phyloP scores from a whole-genome alignment of 768 basidiomycete species.

The Mycena amicta region DNA sequence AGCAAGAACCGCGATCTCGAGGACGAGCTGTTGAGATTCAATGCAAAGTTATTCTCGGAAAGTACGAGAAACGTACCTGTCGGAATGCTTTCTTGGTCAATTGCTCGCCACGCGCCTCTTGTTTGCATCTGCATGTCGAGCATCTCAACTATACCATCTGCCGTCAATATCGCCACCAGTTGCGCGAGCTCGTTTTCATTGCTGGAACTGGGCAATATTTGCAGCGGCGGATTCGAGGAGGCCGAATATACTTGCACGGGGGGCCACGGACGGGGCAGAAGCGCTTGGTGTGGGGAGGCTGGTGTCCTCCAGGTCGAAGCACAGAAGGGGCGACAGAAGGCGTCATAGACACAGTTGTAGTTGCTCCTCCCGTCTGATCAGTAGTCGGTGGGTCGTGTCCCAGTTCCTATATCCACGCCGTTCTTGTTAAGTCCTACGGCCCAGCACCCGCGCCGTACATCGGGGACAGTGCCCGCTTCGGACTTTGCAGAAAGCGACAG shows the following conservation, averaged over 20 bases:
- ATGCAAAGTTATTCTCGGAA: not conserved
- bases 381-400: too few species aligned
- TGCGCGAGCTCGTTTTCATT: slow-evolving; percentile 52
- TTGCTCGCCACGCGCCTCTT: slow-evolving; percentile 58
- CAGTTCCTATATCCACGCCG: too few species aligned
- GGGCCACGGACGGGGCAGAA: slow-evolving; percentile 41
- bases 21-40: slow-evolving; percentile 47
- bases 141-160: slow-evolving; percentile 54
- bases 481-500: too few species aligned
- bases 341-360: too few species aligned
- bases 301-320: too few species aligned
- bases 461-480: too few species aligned
- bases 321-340: too few species aligned
- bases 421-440: too few species aligned
- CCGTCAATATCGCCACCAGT: slow-evolving; percentile 58
- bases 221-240: slow-evolving; percentile 47
- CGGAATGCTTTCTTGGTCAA: slow-evolving; percentile 51
- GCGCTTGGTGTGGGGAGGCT: too few species aligned
- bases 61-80: slow-evolving; percentile 49
- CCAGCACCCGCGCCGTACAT: too few species aligned
- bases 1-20: too few species aligned
- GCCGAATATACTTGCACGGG: slow-evolving; percentile 49
- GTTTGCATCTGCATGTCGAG: slow-evolving; percentile 56
- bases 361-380: too few species aligned
- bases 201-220: slow-evolving; percentile 69